Conservation (phyloP, 305 asterid species). For the Fraxinus floribunda region DNA sequence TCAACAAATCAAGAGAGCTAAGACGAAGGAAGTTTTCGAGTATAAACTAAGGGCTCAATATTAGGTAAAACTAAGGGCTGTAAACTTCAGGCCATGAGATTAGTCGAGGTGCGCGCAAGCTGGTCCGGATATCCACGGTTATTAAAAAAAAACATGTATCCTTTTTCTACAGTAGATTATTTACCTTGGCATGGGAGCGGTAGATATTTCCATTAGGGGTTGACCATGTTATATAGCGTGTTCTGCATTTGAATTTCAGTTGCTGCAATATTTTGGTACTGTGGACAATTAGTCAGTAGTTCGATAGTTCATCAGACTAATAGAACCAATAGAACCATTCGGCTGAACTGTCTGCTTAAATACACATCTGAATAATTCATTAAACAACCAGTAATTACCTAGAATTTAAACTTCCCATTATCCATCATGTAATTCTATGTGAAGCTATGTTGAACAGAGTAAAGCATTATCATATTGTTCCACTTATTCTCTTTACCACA, state of each 20-base stretch:
- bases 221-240: neutral
- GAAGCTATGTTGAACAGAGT: neutral
- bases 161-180: neutral
- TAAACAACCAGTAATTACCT: neutral
- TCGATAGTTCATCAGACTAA: neutral
- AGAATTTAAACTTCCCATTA: neutral
- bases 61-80: no score
- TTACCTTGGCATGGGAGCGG: neutral
- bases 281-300: neutral
- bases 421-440: neutral
- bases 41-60: no score
- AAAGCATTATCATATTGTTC: neutral
- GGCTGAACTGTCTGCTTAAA: neutral
- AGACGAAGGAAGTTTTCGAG: neutral
- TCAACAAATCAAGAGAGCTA: neutral
- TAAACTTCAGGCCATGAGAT: no score
- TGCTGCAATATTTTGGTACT: neutral
- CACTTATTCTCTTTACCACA: neutral
- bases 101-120: no score
- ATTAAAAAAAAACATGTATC: neutral
- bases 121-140: no score
- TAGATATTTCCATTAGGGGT: neutral
- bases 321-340: neutral
- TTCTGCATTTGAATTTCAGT: neutral
- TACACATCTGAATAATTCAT: neutral